These are phyloP conservation scores for Hanseniaspora occidentalis DNA, from an alignment of 805 yeast species.

Conservation along the genomic window DNA sequence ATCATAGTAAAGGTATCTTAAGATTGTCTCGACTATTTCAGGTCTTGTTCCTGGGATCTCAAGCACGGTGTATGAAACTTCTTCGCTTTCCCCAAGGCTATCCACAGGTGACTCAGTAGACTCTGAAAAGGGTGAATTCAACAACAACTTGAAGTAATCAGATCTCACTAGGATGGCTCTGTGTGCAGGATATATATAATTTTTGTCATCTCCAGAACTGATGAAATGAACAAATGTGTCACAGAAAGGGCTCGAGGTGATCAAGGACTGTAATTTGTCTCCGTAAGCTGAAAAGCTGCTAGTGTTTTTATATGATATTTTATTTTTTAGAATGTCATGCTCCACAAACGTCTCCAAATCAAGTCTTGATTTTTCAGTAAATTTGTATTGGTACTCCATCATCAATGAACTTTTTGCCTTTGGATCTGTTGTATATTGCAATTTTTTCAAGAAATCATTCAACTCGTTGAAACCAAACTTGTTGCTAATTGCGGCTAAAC, in stretches of 20 bases:
- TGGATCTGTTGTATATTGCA: constrained; percentile 19
- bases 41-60: constrained; percentile 14
- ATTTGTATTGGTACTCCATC: constrained; percentile 21
- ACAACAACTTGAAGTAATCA: constrained; percentile 53
- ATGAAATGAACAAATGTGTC: constrained; percentile 35
- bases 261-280: not conserved
- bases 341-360: constrained; percentile 17
- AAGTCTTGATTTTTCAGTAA: constrained; percentile 19
- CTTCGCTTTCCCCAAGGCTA: constrained; percentile 2
- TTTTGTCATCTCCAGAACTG: constrained; percentile 13
- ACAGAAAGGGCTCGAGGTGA: constrained; percentile 23
- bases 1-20: constrained; percentile 51
- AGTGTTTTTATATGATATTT: too few relatives aligned
- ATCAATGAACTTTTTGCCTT: constrained; percentile 23
- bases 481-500: constrained; percentile 23
- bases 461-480: constrained; percentile 27
- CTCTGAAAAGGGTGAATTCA: constrained; percentile 37
- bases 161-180: constrained; percentile 47
- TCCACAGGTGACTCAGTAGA: constrained; percentile 7
- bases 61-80: constrained; percentile 20
- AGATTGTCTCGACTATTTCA: constrained; percentile 36
- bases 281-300: too few relatives aligned
- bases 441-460: constrained; percentile 22
- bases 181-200: constrained; percentile 47
- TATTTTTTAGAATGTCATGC: constrained; percentile 11